Base-by-base conservation (phyloP, 2,329 filamentous ascomycete genomes). In the Bimuria novae-zelandiae region DNA sequence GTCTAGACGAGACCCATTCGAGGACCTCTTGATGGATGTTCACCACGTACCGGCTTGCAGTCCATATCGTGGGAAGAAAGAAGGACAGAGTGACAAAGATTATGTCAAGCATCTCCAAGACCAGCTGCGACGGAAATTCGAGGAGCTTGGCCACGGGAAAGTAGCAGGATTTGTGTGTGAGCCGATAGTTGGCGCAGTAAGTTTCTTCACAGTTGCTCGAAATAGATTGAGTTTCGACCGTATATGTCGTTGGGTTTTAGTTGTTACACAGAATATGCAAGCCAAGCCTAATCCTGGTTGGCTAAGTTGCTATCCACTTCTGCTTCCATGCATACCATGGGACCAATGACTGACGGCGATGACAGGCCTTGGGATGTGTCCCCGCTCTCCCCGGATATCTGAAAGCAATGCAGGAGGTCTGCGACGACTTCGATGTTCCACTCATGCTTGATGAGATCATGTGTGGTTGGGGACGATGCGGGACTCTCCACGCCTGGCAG, bases 391-490 rank as follows among this genome's bases (percentile, higher is more conserved):
- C 78, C 0, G 89, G 88, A 0, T 94, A 94, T 60, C 84, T 92
- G 44, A 74, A 78, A 45, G 88, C 86, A 0, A 84, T 93, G 72
- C 82, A 82, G 62, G 75, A 76, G 1, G 77, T 94, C 1, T 94
- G 90, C 68, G 81, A 87, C 47, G 84, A 83, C 55, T 79, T 93
- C 64, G 89, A 87, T 0, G 84, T 87, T 0, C 80, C 94, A 0
- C 77, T 94, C n/a, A 87, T 93, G 40, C 74, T 93, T 0, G 90
- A 94, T 63, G 90, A 93, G 67, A 80, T 91, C 39, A 90, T 92
- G 87, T 87, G 83, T 42, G 86, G 86, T 2, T 82, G 82, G 70
- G 85, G 86, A 1, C 75, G 85, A 1, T 80, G 79, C 10, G 43
- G 25, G 0, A 85, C 75, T 4, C 70, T 87, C 59, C 82, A 89